Conservation (phyloP, 176 grass and related monocot species). For the Musa beccarii region DNA sequence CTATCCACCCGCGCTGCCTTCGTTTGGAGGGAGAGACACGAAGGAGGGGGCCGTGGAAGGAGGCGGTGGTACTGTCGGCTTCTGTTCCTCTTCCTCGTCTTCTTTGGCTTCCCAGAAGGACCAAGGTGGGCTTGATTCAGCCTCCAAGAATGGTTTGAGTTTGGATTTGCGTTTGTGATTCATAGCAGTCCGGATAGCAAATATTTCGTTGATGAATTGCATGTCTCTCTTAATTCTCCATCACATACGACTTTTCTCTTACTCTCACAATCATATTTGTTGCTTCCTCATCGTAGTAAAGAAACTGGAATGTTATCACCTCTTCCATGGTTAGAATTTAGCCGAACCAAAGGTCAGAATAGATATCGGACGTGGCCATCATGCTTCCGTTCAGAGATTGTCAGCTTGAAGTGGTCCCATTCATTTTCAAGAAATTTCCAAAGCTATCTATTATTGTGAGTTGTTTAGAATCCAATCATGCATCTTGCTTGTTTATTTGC, state of each 20-base stretch:
- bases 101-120: constrained; percentile 1
- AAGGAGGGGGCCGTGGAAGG: constrained; percentile 16
- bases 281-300: too few relatives aligned
- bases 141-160: constrained; percentile 48
- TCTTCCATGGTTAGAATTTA: too few relatives aligned
- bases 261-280: too few relatives aligned
- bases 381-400: too few relatives aligned
- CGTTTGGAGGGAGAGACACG: constrained; percentile 15
- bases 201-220: not conserved
- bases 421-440: too few relatives aligned
- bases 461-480: too few relatives aligned
- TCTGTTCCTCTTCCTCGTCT: constrained; percentile 26
- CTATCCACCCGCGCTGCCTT: constrained; percentile 14
- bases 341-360: too few relatives aligned
- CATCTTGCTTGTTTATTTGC: too few relatives aligned
- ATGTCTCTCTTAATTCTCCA: not conserved
- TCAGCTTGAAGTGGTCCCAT: too few relatives aligned
- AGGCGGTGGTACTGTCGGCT: constrained; percentile 8
- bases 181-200: constrained; percentile 13
- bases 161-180: constrained; percentile 80
- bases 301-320: too few relatives aligned
- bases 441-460: too few relatives aligned
- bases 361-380: too few relatives aligned
- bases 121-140: constrained; percentile 18
- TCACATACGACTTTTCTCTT: not conserved